Evolutionary conservation across 176 grass and related monocot species (phyloP), one percentile per base, ranked within the genome.

Genomic region (Oryza longistaminata): DNA sequence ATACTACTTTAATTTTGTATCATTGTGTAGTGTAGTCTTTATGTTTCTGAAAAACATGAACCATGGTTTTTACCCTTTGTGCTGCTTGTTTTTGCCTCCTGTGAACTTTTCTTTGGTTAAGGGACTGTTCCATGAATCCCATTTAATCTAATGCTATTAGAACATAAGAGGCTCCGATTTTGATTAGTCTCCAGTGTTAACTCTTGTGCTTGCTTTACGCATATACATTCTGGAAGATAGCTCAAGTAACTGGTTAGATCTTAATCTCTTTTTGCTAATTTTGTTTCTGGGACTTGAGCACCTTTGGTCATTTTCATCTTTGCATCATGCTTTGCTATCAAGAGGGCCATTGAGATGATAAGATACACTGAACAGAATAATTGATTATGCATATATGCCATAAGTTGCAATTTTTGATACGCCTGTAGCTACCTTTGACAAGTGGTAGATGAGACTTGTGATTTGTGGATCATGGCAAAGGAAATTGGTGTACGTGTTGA

Each of bases 251-350:
- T 48, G 27, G 37, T 70, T 61, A 75, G 19, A 70, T 26, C 62
- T 29, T 70, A 74, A 73, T 25, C 6, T 1, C 7, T 67, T 16
- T 83, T 48, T 77, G 49, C 70, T 68, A 13, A 70, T 75, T 61
- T 50, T 40, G 15, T 5, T 33, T 80, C 68, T 79, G 55, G 55
- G 71, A 49, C 19, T 74, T 29, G 9, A 9, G 40, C 25, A 34
- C 64, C 60, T 75, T 87, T 87, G 65, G 44, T 80, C 39, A 27
- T 60, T 86, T 74, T 73, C 74, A 75, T 70, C 62, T 37, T 79
- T 34, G n/a, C 43, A 0, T 75, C 80, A 27, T 76, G 60, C 48
- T 37, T n/a, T 71, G 26, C 17, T 42, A 66, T 73, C 62, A 61
- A 85, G 73, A 78, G 1, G 33, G 61, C 21, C 37, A 73, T 26